Conservation (phyloP, 306 rosid species). For the Vigna hirtella region DNA sequence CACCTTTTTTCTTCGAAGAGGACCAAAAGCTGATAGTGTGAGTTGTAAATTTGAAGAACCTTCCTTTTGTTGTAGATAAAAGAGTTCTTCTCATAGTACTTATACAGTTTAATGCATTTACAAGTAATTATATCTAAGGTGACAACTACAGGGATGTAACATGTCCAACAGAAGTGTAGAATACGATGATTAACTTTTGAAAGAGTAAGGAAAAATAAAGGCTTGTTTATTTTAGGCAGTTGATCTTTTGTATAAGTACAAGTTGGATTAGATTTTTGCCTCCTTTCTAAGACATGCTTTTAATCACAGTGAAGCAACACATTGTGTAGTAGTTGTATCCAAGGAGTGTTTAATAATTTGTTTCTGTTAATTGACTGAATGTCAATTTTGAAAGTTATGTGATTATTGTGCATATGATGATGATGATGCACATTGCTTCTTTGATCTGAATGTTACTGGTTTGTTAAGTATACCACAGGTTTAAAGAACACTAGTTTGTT, state of each 20-base stretch:
- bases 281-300: neutral
- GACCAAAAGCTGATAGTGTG: constrained; percentile 64
- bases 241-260: constrained; percentile 33
- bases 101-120: constrained; percentile 23
- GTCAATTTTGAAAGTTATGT: neutral
- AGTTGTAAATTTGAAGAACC: constrained; percentile 45
- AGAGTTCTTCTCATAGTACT: neutral
- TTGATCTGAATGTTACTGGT: neutral
- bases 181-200: constrained; percentile 33
- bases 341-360: constrained; percentile 7
- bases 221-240: constrained; percentile 21
- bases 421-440: neutral
- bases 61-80: constrained; percentile 44
- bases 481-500: neutral
- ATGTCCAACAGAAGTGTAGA: constrained; percentile 27
- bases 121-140: constrained; percentile 26
- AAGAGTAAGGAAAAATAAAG: constrained; percentile 34
- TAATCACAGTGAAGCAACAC: neutral
- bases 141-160: constrained; percentile 24
- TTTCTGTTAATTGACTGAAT: neutral
- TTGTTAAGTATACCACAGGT: neutral
- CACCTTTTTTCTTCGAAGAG: constrained; percentile 77
- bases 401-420: neutral
- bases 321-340: constrained; percentile 7
- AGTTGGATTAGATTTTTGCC: constrained; percentile 21